phyloP scores from a whole-genome alignment of 2,329 filamentous ascomycete genomes.

The Venturia asperata region DNA sequence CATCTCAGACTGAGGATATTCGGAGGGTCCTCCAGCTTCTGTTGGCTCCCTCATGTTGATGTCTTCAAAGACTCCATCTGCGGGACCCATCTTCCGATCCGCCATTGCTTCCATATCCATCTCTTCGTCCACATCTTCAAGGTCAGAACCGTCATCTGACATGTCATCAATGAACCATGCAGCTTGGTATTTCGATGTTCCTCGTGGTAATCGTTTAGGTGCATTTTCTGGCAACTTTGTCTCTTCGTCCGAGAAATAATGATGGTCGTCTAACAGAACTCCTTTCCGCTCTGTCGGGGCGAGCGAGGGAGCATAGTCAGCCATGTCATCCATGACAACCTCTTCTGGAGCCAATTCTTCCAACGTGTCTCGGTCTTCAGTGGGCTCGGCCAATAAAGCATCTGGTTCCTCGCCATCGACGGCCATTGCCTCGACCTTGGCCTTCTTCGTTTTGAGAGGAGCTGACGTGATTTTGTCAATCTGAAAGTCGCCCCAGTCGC shows the following conservation, averaged over 20 bases:
- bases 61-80: slow-evolving; percentile 61
- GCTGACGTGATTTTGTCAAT: slow-evolving; percentile 81
- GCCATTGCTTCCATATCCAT: slow-evolving; percentile 41
- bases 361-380: slow-evolving; percentile 74
- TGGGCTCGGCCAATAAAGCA: slow-evolving; percentile 62
- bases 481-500: slow-evolving; percentile 91
- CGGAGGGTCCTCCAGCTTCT: slow-evolving; percentile 62
- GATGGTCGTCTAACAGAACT: slow-evolving; percentile 89
- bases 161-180: slow-evolving; percentile 86
- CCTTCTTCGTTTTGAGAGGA: slow-evolving; percentile 53
- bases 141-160: slow-evolving; percentile 78
- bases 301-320: slow-evolving; percentile 40
- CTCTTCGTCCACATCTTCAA: slow-evolving; percentile 50
- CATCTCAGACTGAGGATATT: slow-evolving; percentile 90
- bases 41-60: slow-evolving; percentile 47
- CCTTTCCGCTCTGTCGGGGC: slow-evolving; percentile 56
- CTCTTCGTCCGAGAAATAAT: slow-evolving; percentile 94
- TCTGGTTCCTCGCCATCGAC: slow-evolving; percentile 50
- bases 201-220: slow-evolving; percentile 74
- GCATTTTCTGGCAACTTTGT: slow-evolving; percentile 42
- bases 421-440: slow-evolving; percentile 59
- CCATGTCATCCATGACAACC: slow-evolving; percentile 65
- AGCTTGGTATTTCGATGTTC: slow-evolving; percentile 88
- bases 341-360: slow-evolving; percentile 82
- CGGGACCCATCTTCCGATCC: slow-evolving; percentile 51